Percentiles rank a stretch among this genome's conserved stretches.
Evolutionary conservation across 2,329 filamentous ascomycete species (phyloP).

Genomic region (Immersiporthe knoxdaviesiana): DNA sequence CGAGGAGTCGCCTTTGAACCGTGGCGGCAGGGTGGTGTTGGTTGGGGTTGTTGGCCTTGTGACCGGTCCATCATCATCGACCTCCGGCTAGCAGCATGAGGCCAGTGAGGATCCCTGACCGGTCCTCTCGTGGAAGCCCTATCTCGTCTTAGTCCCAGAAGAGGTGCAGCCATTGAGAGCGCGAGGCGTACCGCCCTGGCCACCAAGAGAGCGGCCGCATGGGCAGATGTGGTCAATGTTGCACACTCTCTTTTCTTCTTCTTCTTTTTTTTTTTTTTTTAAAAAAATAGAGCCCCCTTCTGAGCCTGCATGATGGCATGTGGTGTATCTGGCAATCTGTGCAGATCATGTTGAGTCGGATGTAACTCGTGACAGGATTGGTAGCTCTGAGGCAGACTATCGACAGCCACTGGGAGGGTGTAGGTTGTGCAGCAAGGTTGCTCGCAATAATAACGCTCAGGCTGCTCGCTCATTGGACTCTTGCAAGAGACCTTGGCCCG

Average conservation of each 20-base stretch:
- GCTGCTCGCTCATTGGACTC: constrained; percentile 1
- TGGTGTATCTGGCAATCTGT: background rate
- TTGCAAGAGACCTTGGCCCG: background rate
- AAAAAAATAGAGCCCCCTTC: too few relatives aligned
- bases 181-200: background rate
- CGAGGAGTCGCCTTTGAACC: background rate
- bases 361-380: background rate
- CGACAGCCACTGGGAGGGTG: background rate
- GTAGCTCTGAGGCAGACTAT: background rate
- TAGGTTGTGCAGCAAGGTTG: background rate
- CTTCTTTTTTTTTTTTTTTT: too few relatives aligned
- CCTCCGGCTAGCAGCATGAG: background rate
- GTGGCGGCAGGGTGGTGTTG: background rate
- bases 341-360: background rate
- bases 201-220: background rate
- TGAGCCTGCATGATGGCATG: background rate
- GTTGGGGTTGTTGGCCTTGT: background rate
- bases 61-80: background rate
- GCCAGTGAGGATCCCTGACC: background rate
- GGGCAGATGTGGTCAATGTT: background rate
- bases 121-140: background rate
- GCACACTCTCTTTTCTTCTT: constrained; percentile 3
- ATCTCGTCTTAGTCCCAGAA: background rate
- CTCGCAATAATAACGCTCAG: background rate
- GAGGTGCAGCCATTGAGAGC: background rate